Evolutionary conservation across 495 filamentous ascomycete species (phyloP).

Genomic region (Tetracladium marchalianum): DNA sequence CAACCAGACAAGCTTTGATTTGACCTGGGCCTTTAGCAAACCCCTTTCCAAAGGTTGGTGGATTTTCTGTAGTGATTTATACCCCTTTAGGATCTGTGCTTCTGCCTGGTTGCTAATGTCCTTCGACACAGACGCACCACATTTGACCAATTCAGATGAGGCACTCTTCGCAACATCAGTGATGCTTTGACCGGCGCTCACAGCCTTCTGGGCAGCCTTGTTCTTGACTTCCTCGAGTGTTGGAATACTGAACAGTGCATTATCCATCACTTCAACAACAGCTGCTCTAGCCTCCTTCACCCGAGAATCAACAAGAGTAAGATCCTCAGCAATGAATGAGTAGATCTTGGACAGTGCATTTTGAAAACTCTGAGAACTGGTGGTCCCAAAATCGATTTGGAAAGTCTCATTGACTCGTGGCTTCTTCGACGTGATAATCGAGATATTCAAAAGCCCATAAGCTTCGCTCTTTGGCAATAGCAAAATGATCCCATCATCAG

Average conservation of each 20-base stretch:
- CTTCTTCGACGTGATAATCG: conserved; percentile 41
- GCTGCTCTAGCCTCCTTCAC: conserved; percentile 23
- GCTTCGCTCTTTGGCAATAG: conserved; percentile 46
- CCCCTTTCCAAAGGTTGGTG: conserved; percentile 12
- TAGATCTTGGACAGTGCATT: conserved; percentile 35
- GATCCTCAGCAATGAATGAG: conserved; percentile 31
- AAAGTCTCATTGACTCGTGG: conserved; percentile 40
- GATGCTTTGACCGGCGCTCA: conserved; percentile 1
- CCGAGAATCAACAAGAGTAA: conserved; percentile 31
- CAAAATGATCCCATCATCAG: conserved; percentile 26
- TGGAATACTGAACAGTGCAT: conserved; percentile 10
- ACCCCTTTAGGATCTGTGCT: conserved; percentile 6
- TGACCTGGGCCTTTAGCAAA: conserved; percentile 17
- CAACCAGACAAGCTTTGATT: conserved; percentile 18
- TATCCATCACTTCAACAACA: conserved; percentile 4
- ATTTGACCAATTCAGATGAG: conserved; percentile 18
- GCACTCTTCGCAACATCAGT: conserved; percentile 12
- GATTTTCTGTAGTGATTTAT: conserved; percentile 6
- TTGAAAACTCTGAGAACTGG: conserved; percentile 31
- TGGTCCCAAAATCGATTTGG: conserved; percentile 43
- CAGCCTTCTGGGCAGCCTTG: conserved; percentile 10
- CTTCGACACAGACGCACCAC: conserved; percentile 19
- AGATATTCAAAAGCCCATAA: conserved; percentile 47
- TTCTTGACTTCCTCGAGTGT: conserved; percentile 10
- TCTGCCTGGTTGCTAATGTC: conserved; percentile 14